A percentile compares a stretch with the other conserved stretches of the same genome.
Evolutionary conservation across 305 asterid genomes (phyloP).

Genomic region (Ajuga reptans): DNA sequence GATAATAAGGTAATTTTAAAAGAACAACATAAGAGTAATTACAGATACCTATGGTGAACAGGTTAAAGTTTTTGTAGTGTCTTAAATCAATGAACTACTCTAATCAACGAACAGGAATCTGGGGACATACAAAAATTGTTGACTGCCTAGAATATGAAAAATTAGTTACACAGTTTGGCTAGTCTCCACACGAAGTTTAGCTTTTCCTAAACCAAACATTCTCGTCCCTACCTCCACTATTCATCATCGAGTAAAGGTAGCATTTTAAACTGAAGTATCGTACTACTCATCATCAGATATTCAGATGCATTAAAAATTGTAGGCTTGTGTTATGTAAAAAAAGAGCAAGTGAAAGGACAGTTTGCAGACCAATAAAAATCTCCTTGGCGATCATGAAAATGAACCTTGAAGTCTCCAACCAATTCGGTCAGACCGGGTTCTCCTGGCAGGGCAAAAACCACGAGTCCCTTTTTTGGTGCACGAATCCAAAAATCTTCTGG

Average conservation of each 20-base stretch:
- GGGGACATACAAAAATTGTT: neutral
- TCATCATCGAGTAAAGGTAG: neutral
- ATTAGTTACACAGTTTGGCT: neutral
- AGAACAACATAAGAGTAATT: neutral
- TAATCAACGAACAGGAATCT: neutral
- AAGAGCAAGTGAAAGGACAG: conserved; percentile 14
- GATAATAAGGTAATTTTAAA: conserved; percentile 5
- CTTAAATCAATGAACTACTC: neutral
- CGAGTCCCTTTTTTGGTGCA: conserved; percentile 68
- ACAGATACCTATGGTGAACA: neutral
- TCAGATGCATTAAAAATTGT: neutral
- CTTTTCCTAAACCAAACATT: neutral
- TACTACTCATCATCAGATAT: neutral
- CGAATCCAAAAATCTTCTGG: conserved; percentile 97
- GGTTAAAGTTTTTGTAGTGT: neutral
- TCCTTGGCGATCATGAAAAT: conserved; percentile 93
- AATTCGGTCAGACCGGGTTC: conserved; percentile 90
- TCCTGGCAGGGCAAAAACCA: conserved; percentile 92
- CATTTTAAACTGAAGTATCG: neutral
- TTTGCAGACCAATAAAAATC: conserved; percentile 79
- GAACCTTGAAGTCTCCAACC: conserved; percentile 84
- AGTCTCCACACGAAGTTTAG: neutral
- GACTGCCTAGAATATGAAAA: neutral
- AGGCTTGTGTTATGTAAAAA: conserved; percentile 7
- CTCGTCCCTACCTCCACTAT: neutral